These are phyloP conservation scores for Coniochaeta sp. DNA, from an alignment of 2,329 filamentous ascomycete genomes.

Conservation along the genomic window DNA sequence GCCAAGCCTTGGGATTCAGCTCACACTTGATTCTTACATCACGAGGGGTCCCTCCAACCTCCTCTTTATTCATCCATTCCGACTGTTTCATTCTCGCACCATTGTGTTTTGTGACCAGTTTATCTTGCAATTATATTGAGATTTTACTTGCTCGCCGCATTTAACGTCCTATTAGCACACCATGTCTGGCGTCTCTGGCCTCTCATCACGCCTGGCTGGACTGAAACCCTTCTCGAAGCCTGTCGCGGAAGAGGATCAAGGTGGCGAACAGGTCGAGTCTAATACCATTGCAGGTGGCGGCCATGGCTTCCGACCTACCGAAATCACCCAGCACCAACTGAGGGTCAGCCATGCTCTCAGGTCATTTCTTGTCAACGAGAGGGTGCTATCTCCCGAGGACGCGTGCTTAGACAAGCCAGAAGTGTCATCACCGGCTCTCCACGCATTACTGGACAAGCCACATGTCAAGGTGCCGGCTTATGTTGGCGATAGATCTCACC, in stretches of 20 bases:
- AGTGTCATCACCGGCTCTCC: conserved; percentile 25
- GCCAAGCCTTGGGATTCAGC: too few species aligned
- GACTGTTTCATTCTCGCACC: too few species aligned
- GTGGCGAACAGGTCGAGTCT: conserved; percentile 41
- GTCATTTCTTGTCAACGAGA: conserved; percentile 43
- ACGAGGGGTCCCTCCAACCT: too few species aligned
- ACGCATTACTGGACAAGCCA: conserved; percentile 44
- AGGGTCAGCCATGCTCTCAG: conserved; percentile 51
- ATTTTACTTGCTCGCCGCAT: background rate
- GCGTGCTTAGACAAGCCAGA: conserved; percentile 35
- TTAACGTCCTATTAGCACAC: background rate
- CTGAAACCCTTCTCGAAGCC: conserved; percentile 28
- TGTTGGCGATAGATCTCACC: conserved; percentile 49
- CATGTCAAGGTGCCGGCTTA: conserved; percentile 49
- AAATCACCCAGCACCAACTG: conserved; percentile 43
- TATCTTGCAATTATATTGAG: too few species aligned
- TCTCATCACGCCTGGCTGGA: conserved; percentile 1
- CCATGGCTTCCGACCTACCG: conserved; percentile 37
- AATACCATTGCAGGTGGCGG: conserved; percentile 49
- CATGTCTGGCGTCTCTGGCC: conserved; percentile 1
- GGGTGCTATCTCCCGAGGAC: conserved; percentile 40
- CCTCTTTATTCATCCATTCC: background rate
- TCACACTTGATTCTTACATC: too few species aligned
- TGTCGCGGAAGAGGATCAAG: conserved; percentile 35
- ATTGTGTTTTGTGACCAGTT: too few species aligned